Percentiles rank a stretch among this genome's conserved stretches.
Evolutionary conservation across 2,329 filamentous ascomycete genomes (phyloP).

Genomic region (Fusarium sambucinum): DNA sequence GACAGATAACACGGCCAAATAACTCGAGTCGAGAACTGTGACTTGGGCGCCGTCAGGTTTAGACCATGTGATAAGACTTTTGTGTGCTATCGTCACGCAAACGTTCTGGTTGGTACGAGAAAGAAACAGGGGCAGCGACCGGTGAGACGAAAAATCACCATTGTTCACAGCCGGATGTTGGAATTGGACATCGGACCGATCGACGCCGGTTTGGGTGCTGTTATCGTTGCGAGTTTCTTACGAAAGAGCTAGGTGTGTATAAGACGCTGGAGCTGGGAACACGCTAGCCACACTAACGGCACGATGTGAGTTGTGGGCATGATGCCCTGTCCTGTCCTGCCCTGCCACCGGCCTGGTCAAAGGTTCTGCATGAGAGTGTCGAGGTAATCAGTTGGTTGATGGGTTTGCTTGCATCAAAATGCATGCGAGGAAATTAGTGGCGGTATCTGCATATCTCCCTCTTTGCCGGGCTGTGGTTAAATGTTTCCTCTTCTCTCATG

Average conservation of each 20-base stretch:
- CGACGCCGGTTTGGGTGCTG: constrained; percentile 29
- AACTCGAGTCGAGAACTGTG: constrained; percentile 10
- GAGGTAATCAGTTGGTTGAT: constrained; percentile 1
- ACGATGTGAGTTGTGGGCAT: constrained; percentile 21
- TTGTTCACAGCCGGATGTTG: constrained; percentile 30
- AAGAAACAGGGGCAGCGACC: constrained; percentile 44
- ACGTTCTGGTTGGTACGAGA: constrained; percentile 45
- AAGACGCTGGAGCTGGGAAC: constrained; percentile 16
- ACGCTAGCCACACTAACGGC: constrained; percentile 24
- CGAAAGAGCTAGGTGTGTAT: constrained; percentile 11
- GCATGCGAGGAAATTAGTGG: constrained; percentile 18
- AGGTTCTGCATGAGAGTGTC: constrained; percentile 14
- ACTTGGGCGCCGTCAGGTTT: constrained; percentile 3
- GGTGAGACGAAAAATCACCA: constrained; percentile 44
- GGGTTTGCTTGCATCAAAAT: constrained; percentile 15
- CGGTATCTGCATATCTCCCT: constrained; percentile 11
- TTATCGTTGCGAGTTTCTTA: constrained; percentile 18
- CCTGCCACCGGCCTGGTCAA: constrained; percentile 7
- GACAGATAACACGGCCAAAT: constrained; percentile 9
- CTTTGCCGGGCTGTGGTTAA: not conserved
- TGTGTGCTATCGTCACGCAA: constrained; percentile 48
- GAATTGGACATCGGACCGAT: constrained; percentile 40
- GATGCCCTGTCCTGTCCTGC: not conserved
- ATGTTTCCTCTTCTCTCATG: constrained; percentile 36
- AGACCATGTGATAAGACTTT: constrained; percentile 44